phyloP scores from a whole-genome alignment of 1,284 basidiomycete genomes.

The Stygiomarasmius scandens region DNA sequence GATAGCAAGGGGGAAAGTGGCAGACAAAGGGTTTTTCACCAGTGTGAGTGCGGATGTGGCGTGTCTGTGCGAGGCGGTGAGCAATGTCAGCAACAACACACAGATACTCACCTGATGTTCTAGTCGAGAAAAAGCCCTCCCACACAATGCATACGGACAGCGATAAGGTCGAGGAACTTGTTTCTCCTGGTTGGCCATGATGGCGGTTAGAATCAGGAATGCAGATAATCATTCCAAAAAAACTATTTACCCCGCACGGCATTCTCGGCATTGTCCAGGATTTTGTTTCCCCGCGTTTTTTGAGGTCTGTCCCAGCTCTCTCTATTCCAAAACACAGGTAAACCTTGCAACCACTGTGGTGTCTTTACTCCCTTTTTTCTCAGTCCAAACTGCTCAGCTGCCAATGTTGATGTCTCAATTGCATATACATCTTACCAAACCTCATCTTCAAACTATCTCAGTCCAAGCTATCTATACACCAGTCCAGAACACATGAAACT shows the following conservation, averaged over 20 bases:
- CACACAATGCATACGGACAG: conserved; percentile 91
- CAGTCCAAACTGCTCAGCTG: too few species aligned
- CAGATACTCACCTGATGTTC: conserved; percentile 81
- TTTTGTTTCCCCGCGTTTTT: too few species aligned
- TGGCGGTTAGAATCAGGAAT: background rate
- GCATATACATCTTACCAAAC: too few species aligned
- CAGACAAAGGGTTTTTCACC: conserved; percentile 98
- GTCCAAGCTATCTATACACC: too few species aligned
- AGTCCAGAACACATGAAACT: too few species aligned
- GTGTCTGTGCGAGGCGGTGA: conserved; percentile 61
- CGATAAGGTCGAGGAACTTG: conserved; percentile 85
- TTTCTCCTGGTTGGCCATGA: conserved; percentile 43
- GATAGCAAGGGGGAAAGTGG: conserved; percentile 90
- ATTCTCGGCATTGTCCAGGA: background rate
- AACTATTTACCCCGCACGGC: background rate
- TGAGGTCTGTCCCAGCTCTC: too few species aligned
- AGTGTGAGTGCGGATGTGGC: conserved; percentile 97
- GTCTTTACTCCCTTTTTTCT: too few species aligned
- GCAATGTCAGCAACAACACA: conserved; percentile 16
- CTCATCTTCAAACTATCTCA: too few species aligned
- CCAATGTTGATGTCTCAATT: too few species aligned
- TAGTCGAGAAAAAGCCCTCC: conserved; percentile 86
- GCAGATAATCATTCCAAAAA: background rate
- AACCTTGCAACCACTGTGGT: too few species aligned
- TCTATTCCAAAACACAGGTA: too few species aligned